These are phyloP conservation scores for Aphanomyces cochlioides DNA, from an alignment of 352 stramenopile species.

Conservation along the genomic window DNA sequence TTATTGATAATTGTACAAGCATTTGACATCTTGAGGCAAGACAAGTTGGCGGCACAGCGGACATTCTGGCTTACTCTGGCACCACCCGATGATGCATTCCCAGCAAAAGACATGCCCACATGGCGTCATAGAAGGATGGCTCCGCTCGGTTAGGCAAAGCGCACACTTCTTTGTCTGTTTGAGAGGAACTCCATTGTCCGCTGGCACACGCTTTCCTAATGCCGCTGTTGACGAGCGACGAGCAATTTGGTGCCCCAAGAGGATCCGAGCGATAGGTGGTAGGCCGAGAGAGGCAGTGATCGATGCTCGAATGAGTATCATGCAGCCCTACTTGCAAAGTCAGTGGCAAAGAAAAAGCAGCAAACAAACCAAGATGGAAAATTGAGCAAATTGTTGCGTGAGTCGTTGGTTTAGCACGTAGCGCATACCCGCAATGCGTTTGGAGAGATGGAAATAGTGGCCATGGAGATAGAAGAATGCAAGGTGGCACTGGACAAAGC, in stretches of 20 bases:
- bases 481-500: conserved; percentile 54
- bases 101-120: conserved; percentile 91
- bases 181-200: conserved; percentile 33
- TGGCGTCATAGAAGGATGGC: conserved; percentile 69
- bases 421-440: conserved; percentile 60
- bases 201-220: conserved; percentile 32
- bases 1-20: conserved; percentile 88
- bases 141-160: conserved; percentile 78
- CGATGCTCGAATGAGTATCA: conserved; percentile 65
- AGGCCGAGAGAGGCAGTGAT: conserved; percentile 50
- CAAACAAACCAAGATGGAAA: conserved; percentile 58
- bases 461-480: conserved; percentile 73
- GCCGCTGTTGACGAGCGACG: conserved; percentile 5
- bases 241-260: conserved; percentile 38
- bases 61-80: conserved; percentile 88
- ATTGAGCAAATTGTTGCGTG: conserved; percentile 48
- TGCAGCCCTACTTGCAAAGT: conserved; percentile 49
- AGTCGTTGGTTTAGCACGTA: conserved; percentile 78
- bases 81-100: conserved; percentile 92
- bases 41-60: conserved; percentile 84
- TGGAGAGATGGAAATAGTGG: conserved; percentile 65
- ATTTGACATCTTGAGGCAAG: conserved; percentile 88
- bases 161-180: conserved; percentile 63
- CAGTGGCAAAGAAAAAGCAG: neutral
- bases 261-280: conserved; percentile 40